Conservation (phyloP, 106 monocot species). For the Dendrobium officinale region DNA sequence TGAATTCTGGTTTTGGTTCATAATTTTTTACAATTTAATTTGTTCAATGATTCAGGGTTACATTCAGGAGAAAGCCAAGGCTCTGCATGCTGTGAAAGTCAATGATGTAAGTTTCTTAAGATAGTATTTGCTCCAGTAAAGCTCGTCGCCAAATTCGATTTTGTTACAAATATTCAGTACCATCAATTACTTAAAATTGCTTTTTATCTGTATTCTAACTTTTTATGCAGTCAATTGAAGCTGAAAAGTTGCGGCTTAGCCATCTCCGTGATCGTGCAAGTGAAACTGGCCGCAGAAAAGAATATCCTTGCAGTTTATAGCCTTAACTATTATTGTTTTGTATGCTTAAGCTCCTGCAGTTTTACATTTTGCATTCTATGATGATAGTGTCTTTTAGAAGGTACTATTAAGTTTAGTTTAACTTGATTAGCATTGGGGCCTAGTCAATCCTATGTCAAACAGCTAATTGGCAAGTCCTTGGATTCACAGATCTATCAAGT, state of each 20-base stretch:
- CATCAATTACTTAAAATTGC: background rate
- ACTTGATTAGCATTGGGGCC: too few relatives aligned
- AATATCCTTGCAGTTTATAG: slow-evolving; percentile 59
- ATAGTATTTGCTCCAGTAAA: slow-evolving; percentile 1
- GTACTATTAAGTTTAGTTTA: too few relatives aligned
- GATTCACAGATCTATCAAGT: too few relatives aligned
- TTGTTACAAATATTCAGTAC: background rate
- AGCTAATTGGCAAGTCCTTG: too few relatives aligned
- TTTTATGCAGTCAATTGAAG: slow-evolving; percentile 56
- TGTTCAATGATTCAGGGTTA: slow-evolving; percentile 41
- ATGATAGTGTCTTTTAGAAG: background rate
- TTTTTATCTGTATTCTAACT: background rate
- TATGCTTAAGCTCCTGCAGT: background rate
- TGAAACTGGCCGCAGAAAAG: slow-evolving; percentile 82
- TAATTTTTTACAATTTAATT: slow-evolving; percentile 4
- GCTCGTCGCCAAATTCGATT: background rate
- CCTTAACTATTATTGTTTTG: background rate
- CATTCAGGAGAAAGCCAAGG: slow-evolving; percentile 69
- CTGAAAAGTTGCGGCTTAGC: slow-evolving; percentile 56
- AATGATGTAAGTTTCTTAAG: slow-evolving; percentile 61
- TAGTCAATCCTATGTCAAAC: too few relatives aligned
- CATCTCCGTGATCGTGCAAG: slow-evolving; percentile 94
- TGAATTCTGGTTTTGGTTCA: background rate
- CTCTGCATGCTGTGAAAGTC: slow-evolving; percentile 70
- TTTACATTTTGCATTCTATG: background rate